phyloP scores from a whole-genome alignment of 176 grass and related monocot genomes.

The Aegilops bicornis region DNA sequence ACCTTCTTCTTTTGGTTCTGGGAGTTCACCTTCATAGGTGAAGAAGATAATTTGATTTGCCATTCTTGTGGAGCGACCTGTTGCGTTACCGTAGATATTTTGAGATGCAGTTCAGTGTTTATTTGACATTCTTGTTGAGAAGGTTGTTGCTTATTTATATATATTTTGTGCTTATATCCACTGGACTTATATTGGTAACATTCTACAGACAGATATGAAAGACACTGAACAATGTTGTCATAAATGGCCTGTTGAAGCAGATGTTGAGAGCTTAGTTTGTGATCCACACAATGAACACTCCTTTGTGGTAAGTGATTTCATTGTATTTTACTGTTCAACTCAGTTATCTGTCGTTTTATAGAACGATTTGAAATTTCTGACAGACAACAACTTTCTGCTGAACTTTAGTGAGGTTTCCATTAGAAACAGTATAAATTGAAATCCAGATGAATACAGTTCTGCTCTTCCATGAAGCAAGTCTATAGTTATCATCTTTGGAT shows the following conservation, averaged over 20 bases:
- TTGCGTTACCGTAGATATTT: not conserved
- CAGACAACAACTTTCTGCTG: not conserved
- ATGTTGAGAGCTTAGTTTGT: constrained; percentile 92
- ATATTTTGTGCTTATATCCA: not conserved
- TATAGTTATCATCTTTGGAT: not conserved
- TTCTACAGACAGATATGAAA: constrained; percentile 89
- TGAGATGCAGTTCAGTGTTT: not conserved
- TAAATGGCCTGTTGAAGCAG: constrained; percentile 78
- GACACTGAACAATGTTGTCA: constrained; percentile 47
- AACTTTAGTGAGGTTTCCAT: not conserved
- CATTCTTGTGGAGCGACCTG: not conserved
- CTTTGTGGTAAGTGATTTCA: constrained; percentile 58
- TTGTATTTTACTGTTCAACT: not conserved
- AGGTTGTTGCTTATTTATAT: not conserved
- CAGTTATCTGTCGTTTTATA: not conserved
- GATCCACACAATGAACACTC: constrained; percentile 79
- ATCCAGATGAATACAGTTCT: not conserved
- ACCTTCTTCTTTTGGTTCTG: not conserved
- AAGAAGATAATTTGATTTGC: not conserved
- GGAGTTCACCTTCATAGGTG: not conserved
- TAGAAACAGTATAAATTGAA: not conserved
- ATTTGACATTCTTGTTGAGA: not conserved
- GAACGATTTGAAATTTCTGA: not conserved
- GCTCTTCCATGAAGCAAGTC: not conserved
- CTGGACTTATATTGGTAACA: constrained; percentile 29